Conservation (phyloP, 768 basidiomycete species). For the Tulasnella sp. region DNA sequence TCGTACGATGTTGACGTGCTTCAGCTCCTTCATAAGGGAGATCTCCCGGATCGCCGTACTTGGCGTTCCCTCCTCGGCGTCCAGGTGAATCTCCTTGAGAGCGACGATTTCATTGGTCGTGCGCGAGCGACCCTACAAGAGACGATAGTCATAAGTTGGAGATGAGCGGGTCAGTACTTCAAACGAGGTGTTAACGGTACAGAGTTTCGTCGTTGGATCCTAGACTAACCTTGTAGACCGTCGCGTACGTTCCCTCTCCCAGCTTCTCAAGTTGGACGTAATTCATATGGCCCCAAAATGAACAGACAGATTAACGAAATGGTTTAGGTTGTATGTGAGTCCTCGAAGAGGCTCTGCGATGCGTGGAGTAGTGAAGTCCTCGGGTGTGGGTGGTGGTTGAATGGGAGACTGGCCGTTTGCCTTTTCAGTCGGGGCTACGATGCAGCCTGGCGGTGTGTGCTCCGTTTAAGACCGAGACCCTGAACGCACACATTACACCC, state of each 20-base stretch:
- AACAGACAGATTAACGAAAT: background rate
- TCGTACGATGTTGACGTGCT: conserved; percentile 97
- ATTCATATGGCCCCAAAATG: conserved; percentile 10
- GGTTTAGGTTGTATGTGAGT: background rate
- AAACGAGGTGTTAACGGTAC: background rate
- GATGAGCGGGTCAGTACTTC: background rate
- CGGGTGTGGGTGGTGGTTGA: background rate
- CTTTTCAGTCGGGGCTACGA: background rate
- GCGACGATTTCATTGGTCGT: conserved; percentile 99
- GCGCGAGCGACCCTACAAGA: conserved; percentile 79
- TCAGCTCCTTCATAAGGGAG: conserved; percentile 98
- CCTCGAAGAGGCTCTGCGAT: background rate
- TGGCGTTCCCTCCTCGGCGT: conserved; percentile 98
- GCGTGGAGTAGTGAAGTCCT: background rate
- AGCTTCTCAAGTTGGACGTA: conserved; percentile 72
- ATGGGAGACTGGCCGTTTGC: background rate
- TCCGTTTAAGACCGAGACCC: conserved; percentile 2
- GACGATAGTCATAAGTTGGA: background rate
- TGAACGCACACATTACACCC: conserved; percentile 1
- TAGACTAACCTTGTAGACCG: conserved; percentile 83
- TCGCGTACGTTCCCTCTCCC: conserved; percentile 90
- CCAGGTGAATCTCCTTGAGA: conserved; percentile 97
- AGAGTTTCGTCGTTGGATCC: background rate
- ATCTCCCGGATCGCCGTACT: conserved; percentile 99
- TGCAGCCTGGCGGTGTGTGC: background rate